Conservation (phyloP, 2,329 filamentous ascomycete species). For the Metarhizium guizhouense region DNA sequence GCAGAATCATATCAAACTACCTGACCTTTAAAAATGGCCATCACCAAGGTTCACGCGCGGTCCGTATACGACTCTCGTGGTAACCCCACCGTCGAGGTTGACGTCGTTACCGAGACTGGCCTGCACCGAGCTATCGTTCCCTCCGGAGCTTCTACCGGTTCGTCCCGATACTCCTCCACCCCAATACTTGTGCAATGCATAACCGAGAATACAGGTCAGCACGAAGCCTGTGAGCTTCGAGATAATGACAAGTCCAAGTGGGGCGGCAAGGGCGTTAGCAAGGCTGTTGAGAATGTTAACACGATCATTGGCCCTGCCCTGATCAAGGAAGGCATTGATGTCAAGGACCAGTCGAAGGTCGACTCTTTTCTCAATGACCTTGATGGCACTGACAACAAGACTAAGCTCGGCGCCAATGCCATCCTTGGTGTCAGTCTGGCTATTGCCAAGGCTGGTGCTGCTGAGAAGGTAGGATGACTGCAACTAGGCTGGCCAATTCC, state of each 20-base stretch:
- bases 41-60: conserved; percentile 84
- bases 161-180: conserved; percentile 26
- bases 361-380: conserved; percentile 81
- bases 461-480: conserved; percentile 56
- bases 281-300: conserved; percentile 84
- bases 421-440: conserved; percentile 80
- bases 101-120: conserved; percentile 91
- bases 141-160: conserved; percentile 90
- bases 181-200: conserved; percentile 15
- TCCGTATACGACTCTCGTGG: conserved; percentile 97
- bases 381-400: conserved; percentile 80
- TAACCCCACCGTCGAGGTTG: conserved; percentile 98
- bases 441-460: conserved; percentile 80
- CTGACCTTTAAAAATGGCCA: conserved; percentile 61
- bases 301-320: conserved; percentile 67
- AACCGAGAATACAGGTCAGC: conserved; percentile 53
- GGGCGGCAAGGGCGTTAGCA: conserved; percentile 79
- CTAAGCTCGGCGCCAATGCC: conserved; percentile 79
- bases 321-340: conserved; percentile 75
- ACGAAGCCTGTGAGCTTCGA: conserved; percentile 86
- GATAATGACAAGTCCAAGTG: conserved; percentile 83
- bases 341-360: conserved; percentile 77
- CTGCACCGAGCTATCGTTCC: conserved; percentile 96
- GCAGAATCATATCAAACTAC: background rate
- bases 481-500: conserved; percentile 5